Conservation (phyloP, 768 basidiomycete species). For the Tylopilus plumbeoviolaceoides region DNA sequence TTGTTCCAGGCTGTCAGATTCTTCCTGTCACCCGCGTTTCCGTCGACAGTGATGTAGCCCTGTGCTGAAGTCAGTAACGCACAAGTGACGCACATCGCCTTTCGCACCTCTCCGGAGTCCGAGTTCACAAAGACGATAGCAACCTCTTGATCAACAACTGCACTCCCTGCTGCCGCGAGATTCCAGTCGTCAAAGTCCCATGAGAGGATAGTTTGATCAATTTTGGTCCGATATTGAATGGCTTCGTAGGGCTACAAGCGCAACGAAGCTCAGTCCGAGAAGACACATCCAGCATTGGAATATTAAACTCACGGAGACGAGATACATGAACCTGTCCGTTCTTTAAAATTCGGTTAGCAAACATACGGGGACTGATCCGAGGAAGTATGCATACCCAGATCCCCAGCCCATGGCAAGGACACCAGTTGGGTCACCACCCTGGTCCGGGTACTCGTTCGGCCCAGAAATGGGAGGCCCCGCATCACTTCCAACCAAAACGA, state of each 20-base stretch:
- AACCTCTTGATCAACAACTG: constrained; percentile 50
- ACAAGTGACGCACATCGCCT: not conserved
- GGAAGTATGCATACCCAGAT: constrained; percentile 46
- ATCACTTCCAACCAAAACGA: constrained; percentile 62
- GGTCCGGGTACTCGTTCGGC: constrained; percentile 67
- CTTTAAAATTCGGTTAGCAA: constrained; percentile 24
- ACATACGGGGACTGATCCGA: not conserved
- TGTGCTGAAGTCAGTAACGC: constrained; percentile 17
- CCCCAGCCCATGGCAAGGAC: constrained; percentile 93
- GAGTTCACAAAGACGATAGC: constrained; percentile 80
- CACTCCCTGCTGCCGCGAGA: constrained; percentile 43
- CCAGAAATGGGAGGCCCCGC: constrained; percentile 62
- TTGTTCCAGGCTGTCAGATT: constrained; percentile 39
- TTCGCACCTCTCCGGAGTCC: constrained; percentile 71
- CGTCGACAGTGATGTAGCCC: constrained; percentile 55
- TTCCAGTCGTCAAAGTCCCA: constrained; percentile 75
- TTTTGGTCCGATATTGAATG: constrained; percentile 67
- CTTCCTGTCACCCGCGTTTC: constrained; percentile 39
- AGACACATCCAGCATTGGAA: not conserved
- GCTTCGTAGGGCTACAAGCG: constrained; percentile 65
- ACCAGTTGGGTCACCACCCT: constrained; percentile 55
- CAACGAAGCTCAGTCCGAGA: not conserved
- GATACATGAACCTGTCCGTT: constrained; percentile 73
- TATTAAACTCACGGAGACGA: constrained; percentile 54
- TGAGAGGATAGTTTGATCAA: constrained; percentile 59